Evolutionary conservation across 2,329 filamentous ascomycete genomes (phyloP), one percentile per base, ranked within the genome.

Genomic region (Aspergillus floridensis): DNA sequence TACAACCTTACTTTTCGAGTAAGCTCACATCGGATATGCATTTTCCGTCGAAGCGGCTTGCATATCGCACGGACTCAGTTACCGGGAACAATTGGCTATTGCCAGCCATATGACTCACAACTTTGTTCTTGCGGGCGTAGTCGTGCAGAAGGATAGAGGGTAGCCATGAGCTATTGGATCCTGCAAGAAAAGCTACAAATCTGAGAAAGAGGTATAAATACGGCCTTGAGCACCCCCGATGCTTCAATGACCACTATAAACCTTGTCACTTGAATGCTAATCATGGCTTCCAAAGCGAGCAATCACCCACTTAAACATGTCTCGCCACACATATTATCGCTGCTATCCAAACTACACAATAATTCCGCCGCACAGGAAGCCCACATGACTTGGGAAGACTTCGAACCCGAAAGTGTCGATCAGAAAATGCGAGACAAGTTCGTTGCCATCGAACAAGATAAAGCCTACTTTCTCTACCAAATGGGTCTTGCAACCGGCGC

Each of bases 361-460:
- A 56, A 56, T 47, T 71, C 66, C 35, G 38, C 38, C 19, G 38
- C 38, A 16, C 16, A 44, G 8, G 38, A 44, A 44, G 38, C 38
- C 16, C 5, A 44, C 16, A 12, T 44, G 38, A 44, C 14, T 44
- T 44, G 38, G 38, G 16, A 44, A 10, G 38, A 44, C 38, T 44
- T 44, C 38, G 16, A 44, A 16, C 16, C 38, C 5, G n/a, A 19
- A 8, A 19, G 12, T 6, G 38, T 44, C 38, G 76, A 82, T 54
- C 64, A 72, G 22, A 69, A 77, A 22, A 81, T 82, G 79, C 76
- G 72, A 6, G 82, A 86, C 67, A 84, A 84, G 66, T 86, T 87
- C 67, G 81, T 88, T 55, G 83, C 83, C 0, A 76, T 88, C 1
- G 84, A 86, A 41, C 72, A 77, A 8, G 84, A 87, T 67, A 88